Evolutionary conservation across 78 protist species (phyloP), one percentile per base, ranked within the genome.

Genomic region (Tieghemostelium lacteum): DNA sequence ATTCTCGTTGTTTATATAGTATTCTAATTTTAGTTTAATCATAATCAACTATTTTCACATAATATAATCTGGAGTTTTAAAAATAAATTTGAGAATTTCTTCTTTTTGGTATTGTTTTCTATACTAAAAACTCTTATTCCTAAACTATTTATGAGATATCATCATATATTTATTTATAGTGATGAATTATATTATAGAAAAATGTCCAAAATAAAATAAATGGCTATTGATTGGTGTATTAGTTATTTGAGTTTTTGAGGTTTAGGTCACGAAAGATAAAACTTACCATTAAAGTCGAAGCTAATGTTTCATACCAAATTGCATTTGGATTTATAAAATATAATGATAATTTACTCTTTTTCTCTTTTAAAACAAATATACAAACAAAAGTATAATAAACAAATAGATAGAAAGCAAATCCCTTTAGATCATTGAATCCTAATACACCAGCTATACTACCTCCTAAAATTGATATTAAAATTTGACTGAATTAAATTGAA

Each of bases 151-250:
- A 14, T 45, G 6, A 14, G 10, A 45, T 6, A 45, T 45, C 52
- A 45, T 10, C 10, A 45, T 45, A 45, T 45, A 14, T 64, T 37
- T 10, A 49, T 70, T 70, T 49, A 75, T 75, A 75, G 19, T 54
- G 49, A 33, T 75, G 85, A 54, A 62, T 75, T 49, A 65, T 75
- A 55, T 75, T 75, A 65, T 75, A 75, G 20, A 75, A 62, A 64
- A 64, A 64, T 64, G 73, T 62, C 85, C 73, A 75, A 62, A 75
- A 65, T 29, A 75, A 49, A 45, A 65, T 75, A 75, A 45, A 64
- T 16, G 75, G 66, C 70, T 72, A 34, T 65, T 7, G 7, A 42
- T 19, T 19, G 10, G 54, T 20, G 6, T 45, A 45, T 45, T 14
- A 45, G 52, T 45, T 45, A 45, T 45, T 6, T 6, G 52, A 14